Base-by-base conservation (phyloP, 805 yeast genomes). In the Teunomyces funiuensis region DNA sequence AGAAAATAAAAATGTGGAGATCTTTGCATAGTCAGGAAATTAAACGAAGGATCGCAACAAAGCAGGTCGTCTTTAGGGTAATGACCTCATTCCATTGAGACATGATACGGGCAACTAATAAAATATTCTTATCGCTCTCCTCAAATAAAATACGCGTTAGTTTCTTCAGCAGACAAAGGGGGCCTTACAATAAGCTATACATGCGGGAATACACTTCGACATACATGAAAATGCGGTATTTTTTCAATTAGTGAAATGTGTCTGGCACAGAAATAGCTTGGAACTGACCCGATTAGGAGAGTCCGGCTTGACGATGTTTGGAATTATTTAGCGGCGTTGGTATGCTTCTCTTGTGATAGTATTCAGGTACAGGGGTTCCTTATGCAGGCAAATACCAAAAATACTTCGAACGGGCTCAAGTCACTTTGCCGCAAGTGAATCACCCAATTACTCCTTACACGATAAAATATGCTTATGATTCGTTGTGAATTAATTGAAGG, bases 1-100 rank as follows among this genome's bases (percentile, higher is more conserved):
- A 19, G 34, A 31, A 13, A 31, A 31, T n/a, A 31, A 30, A 31
- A 31, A 18, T n/a, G 34, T n/a, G 20, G 34, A 31, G 34, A 22
- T 6, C 25, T 22, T 22, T 8, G 31, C n/a, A 14, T 17, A 31
- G 13, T 17, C 16, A 31, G 19, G 17, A 31, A 31, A 19, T 2
- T 19, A n/a, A 31, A 31, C 9, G 9, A 19, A 31, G 34, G 20
- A 31, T 31, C 18, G n/a, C n/a, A n/a, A n/a, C n/a, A n/a, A n/a
- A n/a, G n/a, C n/a, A n/a, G n/a, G n/a, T 19, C n/a, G 19, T 17
- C n/a, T 25, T n/a, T 15, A 20, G 22, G 19, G 34, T 23, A 19
- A 31, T 31, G 34, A 31, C 34, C 34, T 31, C 34, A 31, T n/a
- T n/a, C n/a, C n/a, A 11, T 31, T 10, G 23, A 31, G 16, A 6